Percentiles rank a stretch among this genome's conserved stretches.
These are phyloP conservation scores for Phalaenopsis hybrid DNA, from an alignment of 116 monocot species.

Conservation along the genomic window DNA sequence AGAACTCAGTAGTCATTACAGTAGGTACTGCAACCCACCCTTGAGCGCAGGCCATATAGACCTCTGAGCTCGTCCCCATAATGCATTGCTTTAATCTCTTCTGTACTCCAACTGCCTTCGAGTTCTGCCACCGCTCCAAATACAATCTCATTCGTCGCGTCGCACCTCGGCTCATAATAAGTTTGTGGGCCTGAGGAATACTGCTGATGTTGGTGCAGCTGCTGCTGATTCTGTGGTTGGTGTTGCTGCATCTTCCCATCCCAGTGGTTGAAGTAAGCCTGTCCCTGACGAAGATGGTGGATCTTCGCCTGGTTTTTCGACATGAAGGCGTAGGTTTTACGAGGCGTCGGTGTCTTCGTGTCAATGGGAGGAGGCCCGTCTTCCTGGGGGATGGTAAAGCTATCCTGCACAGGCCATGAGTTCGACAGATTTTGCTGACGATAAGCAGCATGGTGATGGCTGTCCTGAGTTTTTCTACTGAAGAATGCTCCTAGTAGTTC, in stretches of 20 bases:
- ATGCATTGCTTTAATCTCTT: slow-evolving; percentile 71
- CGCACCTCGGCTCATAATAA: slow-evolving; percentile 76
- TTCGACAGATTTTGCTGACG: slow-evolving; percentile 26
- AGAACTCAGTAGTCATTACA: slow-evolving; percentile 28
- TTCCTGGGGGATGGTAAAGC: slow-evolving; percentile 63
- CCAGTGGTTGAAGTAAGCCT: slow-evolving; percentile 49
- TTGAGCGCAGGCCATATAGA: slow-evolving; percentile 53
- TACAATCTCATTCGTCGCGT: slow-evolving; percentile 82
- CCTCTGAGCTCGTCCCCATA: slow-evolving; percentile 48
- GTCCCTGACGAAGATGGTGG: slow-evolving; percentile 66
- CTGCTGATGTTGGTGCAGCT: slow-evolving; percentile 58
- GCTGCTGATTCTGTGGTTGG: slow-evolving; percentile 41
- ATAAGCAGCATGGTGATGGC: slow-evolving; percentile 19
- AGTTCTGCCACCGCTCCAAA: slow-evolving; percentile 86
- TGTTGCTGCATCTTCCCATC: slow-evolving; percentile 35
- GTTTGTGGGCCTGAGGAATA: slow-evolving; percentile 80
- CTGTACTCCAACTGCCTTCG: slow-evolving; percentile 28
- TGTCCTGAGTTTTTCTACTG: slow-evolving; percentile 35
- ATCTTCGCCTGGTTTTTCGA: slow-evolving; percentile 74
- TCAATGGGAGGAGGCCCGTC: slow-evolving; percentile 77
- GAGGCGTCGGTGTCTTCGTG: slow-evolving; percentile 55
- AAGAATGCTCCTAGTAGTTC: slow-evolving; percentile 44
- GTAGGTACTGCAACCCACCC: slow-evolving; percentile 41
- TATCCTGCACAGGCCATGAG: slow-evolving; percentile 79
- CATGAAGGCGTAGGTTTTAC: slow-evolving; percentile 96